Evolutionary conservation across 2,329 filamentous ascomycete species (phyloP).

Genomic region (Aspergillus sp.): DNA sequence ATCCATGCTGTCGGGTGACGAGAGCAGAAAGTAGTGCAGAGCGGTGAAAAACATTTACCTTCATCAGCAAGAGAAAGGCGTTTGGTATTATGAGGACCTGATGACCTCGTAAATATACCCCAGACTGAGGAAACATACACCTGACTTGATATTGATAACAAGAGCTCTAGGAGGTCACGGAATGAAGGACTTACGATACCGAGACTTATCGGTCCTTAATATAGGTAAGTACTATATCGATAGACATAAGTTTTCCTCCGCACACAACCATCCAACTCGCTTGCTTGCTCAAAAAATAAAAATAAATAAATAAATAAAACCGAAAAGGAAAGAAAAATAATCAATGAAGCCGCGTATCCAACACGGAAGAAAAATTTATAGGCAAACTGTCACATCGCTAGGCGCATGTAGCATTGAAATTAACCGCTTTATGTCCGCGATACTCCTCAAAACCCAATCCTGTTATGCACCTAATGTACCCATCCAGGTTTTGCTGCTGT

Average conservation of each 20-base stretch:
- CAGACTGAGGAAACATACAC: background rate
- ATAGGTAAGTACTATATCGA: background rate
- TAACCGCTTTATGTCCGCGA: background rate
- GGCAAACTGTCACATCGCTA: background rate
- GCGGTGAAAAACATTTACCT: background rate
- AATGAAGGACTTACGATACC: background rate
- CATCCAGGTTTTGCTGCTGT: background rate
- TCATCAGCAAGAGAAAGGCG: background rate
- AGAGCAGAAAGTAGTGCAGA: background rate
- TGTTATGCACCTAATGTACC: background rate
- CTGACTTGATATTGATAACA: background rate
- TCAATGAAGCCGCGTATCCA: background rate
- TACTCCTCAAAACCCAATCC: background rate
- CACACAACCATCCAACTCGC: background rate
- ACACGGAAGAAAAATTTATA: background rate
- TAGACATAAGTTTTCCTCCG: background rate
- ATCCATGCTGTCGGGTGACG: background rate
- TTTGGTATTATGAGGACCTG: background rate
- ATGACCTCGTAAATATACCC: background rate
- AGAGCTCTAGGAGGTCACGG: background rate
- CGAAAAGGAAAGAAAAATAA: constrained; percentile 2
- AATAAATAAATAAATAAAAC: too few relatives aligned
- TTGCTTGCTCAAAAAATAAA: constrained; percentile 4
- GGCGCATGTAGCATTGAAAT: background rate
- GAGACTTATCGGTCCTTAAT: background rate